Evolutionary conservation across 2,329 filamentous ascomycete genomes (phyloP).

Genomic region (Zarea fungicola): DNA sequence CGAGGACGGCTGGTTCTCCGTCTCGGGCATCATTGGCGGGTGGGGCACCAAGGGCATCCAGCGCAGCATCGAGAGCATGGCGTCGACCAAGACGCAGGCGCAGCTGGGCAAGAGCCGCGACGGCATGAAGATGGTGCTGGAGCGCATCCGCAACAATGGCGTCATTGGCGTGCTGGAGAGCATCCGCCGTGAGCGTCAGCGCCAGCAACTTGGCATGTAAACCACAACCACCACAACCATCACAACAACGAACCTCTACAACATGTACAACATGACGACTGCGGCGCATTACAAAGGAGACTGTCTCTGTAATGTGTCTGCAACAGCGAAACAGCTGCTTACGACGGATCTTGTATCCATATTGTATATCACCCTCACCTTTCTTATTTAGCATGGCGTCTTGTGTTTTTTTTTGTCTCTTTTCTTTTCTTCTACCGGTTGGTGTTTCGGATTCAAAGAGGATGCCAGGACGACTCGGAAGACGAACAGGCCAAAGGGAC

Average conservation of each 20-base stretch:
- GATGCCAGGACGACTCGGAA: not conserved
- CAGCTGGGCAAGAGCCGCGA: constrained; percentile 76
- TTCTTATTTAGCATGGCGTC: constrained; percentile 32
- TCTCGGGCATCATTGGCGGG: constrained; percentile 45
- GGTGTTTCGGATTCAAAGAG: constrained; percentile 7
- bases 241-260: too few relatives aligned
- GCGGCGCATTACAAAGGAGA: not conserved
- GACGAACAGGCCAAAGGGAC: constrained; percentile 14
- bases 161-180: constrained; percentile 55
- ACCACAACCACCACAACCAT: not conserved
- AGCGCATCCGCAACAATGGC: constrained; percentile 57
- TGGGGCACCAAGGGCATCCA: constrained; percentile 71
- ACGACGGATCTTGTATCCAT: constrained; percentile 20
- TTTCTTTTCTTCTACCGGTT: constrained; percentile 12
- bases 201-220: constrained; percentile 19
- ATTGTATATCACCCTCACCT: constrained; percentile 29
- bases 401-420: constrained; percentile 24
- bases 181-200: constrained; percentile 40
- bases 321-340: constrained; percentile 5
- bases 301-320: constrained; percentile 7
- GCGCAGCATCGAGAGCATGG: constrained; percentile 72
- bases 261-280: constrained; percentile 9
- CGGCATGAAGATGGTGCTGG: constrained; percentile 77
- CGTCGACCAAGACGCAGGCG: constrained; percentile 69
- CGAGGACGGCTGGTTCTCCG: constrained; percentile 45